phyloP scores from a whole-genome alignment of 2,329 filamentous ascomycete species.

The Beauveria bassiana region DNA sequence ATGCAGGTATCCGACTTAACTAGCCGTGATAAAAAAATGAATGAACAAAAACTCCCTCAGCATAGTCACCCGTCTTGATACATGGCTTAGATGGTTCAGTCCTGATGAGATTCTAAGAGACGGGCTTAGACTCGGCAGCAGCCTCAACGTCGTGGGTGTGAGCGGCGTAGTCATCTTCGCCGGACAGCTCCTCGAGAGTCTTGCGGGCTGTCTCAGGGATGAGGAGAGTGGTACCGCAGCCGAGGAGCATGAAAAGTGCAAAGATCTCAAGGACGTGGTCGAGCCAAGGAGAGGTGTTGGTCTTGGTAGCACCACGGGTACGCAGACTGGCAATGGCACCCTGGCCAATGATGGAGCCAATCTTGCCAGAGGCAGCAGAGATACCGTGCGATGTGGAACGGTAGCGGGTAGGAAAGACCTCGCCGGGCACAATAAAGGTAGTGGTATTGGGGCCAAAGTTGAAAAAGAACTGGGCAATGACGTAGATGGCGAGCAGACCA shows the following conservation, averaged over 20 bases:
- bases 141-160: background rate
- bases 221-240: conserved; percentile 59
- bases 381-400: conserved; percentile 51
- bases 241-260: conserved; percentile 69
- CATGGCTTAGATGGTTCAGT: background rate
- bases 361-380: conserved; percentile 47
- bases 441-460: conserved; percentile 52
- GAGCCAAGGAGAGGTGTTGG: conserved; percentile 53
- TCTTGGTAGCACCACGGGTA: conserved; percentile 33
- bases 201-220: conserved; percentile 70
- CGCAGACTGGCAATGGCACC: conserved; percentile 49
- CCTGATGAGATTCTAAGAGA: background rate
- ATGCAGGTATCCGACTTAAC: background rate
- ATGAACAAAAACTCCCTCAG: background rate
- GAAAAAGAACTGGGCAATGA: conserved; percentile 52
- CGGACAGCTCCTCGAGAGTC: conserved; percentile 58
- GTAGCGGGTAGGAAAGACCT: conserved; percentile 50
- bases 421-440: conserved; percentile 49
- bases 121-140: background rate
- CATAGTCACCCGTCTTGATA: background rate
- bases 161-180: conserved; percentile 21
- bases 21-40: background rate
- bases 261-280: conserved; percentile 70
- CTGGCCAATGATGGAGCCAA: conserved; percentile 50
- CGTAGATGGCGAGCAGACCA: conserved; percentile 48